These are phyloP conservation scores for Aureobasidium sp. DNA, from an alignment of 2,329 filamentous ascomycete species.

Conservation along the genomic window DNA sequence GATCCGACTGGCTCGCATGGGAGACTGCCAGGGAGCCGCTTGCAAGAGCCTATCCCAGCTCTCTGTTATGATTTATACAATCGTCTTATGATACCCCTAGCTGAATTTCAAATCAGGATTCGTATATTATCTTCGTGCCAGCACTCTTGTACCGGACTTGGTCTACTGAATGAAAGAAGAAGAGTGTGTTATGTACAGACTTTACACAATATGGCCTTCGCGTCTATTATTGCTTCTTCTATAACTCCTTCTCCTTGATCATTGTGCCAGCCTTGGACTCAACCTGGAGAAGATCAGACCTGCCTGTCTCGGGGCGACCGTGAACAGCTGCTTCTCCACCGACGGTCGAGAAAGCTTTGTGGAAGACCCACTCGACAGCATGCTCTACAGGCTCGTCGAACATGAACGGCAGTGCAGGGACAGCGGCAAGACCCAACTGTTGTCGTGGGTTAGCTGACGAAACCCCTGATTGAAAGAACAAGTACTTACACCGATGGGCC, in stretches of 20 bases:
- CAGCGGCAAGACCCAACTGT: slow-evolving; percentile 54
- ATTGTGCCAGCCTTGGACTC: slow-evolving; percentile 26
- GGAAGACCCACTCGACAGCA: slow-evolving; percentile 84
- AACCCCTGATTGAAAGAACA: neutral
- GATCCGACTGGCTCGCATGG: slow-evolving; percentile 97
- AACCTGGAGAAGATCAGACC: slow-evolving; percentile 30
- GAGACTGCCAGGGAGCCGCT: slow-evolving; percentile 66
- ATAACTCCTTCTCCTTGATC: slow-evolving; percentile 35
- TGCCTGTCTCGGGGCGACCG: slow-evolving; percentile 32
- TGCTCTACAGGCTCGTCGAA: slow-evolving; percentile 92
- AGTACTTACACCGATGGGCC: slow-evolving; percentile 74
- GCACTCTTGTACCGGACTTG: neutral
- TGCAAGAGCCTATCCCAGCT: slow-evolving; percentile 48
- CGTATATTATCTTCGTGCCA: neutral
- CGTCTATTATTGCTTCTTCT: slow-evolving; percentile 30
- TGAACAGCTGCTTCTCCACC: slow-evolving; percentile 57
- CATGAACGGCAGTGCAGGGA: slow-evolving; percentile 74
- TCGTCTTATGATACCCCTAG: neutral
- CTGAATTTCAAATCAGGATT: neutral
- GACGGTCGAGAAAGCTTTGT: slow-evolving; percentile 67
- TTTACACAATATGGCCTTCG: neutral
- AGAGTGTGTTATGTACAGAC: slow-evolving; percentile 5
- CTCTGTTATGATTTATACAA: neutral
- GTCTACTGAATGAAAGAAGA: neutral
- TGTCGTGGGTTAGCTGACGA: slow-evolving; percentile 18